A percentile compares a stretch with the other conserved stretches of the same genome.
These are phyloP conservation scores for Ilex aquifolium DNA, from an alignment of 257 asterid species.

Conservation along the genomic window DNA sequence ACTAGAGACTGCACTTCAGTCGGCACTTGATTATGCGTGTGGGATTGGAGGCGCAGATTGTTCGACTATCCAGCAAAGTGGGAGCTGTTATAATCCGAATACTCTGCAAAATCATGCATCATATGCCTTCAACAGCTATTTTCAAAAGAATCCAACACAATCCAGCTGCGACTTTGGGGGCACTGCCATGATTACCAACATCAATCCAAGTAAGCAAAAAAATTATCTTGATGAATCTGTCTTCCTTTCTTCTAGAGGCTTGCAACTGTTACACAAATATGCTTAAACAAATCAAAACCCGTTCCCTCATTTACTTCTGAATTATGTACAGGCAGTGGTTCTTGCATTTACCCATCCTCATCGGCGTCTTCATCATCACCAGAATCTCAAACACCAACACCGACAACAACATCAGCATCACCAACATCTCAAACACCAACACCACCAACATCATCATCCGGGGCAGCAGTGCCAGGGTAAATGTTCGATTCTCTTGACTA, in stretches of 20 bases:
- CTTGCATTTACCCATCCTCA: conserved; percentile 48
- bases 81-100: conserved; percentile 61
- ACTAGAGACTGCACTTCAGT: conserved; percentile 42
- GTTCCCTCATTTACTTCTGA: neutral
- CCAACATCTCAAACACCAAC: conserved; percentile 34
- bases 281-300: too few species aligned
- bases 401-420: conserved; percentile 4
- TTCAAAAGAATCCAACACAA: conserved; percentile 63
- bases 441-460: conserved; percentile 44
- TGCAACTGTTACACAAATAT: too few species aligned
- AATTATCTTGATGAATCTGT: neutral
- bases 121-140: conserved; percentile 78
- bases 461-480: conserved; percentile 47
- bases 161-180: conserved; percentile 94
- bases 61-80: conserved; percentile 62
- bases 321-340: conserved; percentile 59
- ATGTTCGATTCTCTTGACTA: neutral
- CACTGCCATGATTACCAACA: conserved; percentile 50
- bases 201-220: conserved; percentile 67
- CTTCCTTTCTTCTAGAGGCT: too few species aligned
- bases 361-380: conserved; percentile 35
- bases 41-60: conserved; percentile 91
- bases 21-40: conserved; percentile 87
- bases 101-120: conserved; percentile 73
- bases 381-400: conserved; percentile 1